These are phyloP conservation scores for Candida koratica DNA, from an alignment of 805 yeast genomes.

Conservation along the genomic window DNA sequence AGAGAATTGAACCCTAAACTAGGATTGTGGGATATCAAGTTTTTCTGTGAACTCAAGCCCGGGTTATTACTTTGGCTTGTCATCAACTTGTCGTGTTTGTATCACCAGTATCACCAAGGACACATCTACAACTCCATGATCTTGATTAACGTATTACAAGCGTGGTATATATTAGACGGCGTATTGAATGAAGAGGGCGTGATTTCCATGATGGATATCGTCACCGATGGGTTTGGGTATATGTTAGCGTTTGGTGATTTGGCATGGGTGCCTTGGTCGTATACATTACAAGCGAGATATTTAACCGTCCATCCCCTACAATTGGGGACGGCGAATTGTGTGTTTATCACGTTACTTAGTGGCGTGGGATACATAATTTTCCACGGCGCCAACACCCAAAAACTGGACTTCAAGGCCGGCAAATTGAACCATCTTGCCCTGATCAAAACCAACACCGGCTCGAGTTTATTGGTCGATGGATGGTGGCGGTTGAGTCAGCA, in stretches of 20 bases:
- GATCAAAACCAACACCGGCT: slow-evolving; percentile 71
- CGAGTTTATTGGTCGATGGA: slow-evolving; percentile 79
- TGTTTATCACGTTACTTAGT: slow-evolving; percentile 46
- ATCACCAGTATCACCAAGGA: slow-evolving; percentile 69
- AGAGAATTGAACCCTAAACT: slow-evolving; percentile 91
- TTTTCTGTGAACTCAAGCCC: slow-evolving; percentile 91
- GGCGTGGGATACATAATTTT: slow-evolving; percentile 73
- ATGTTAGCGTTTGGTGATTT: slow-evolving; percentile 95
- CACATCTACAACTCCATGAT: slow-evolving; percentile 66
- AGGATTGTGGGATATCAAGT: slow-evolving; percentile 80
- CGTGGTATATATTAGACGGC: slow-evolving; percentile 85
- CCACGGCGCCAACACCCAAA: slow-evolving; percentile 79
- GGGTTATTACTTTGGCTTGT: slow-evolving; percentile 86
- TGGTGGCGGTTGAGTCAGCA: slow-evolving; percentile 97
- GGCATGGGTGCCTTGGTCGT: slow-evolving; percentile 88
- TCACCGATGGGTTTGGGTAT: slow-evolving; percentile 95
- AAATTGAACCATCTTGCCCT: slow-evolving; percentile 55
- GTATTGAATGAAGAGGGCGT: slow-evolving; percentile 87
- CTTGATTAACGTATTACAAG: slow-evolving; percentile 65
- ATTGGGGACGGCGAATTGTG: slow-evolving; percentile 42
- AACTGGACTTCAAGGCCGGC: slow-evolving; percentile 78
- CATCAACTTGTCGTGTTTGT: slow-evolving; percentile 73
- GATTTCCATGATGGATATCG: slow-evolving; percentile 90
- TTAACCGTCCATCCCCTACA: slow-evolving; percentile 49
- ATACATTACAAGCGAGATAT: slow-evolving; percentile 81